Percentiles rank a stretch among this genome's conserved stretches.
Evolutionary conservation across 2,329 filamentous ascomycete genomes (phyloP).

Genomic region (Sphaerostilbella broomeana): DNA sequence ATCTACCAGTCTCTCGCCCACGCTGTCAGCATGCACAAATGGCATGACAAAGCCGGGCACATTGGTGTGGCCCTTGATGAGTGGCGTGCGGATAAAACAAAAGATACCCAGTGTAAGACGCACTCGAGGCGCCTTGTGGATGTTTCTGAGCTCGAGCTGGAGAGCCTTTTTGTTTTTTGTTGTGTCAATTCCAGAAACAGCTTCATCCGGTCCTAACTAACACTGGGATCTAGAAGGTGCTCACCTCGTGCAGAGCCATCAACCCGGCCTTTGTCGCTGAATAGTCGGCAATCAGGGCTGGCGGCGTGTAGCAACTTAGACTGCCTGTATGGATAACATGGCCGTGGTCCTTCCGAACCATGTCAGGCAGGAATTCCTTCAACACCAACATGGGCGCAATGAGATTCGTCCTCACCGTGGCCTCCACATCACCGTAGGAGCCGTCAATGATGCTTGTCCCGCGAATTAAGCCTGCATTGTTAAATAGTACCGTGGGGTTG

Average conservation of each 20-base stretch:
- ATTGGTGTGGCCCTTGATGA: constrained; percentile 21
- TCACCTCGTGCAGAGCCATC: constrained; percentile 23
- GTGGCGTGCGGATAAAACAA: constrained; percentile 27
- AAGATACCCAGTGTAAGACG: constrained; percentile 25
- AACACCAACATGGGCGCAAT: constrained; percentile 52
- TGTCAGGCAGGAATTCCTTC: constrained; percentile 53
- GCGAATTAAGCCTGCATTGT: constrained; percentile 29
- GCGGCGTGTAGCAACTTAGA: constrained; percentile 47
- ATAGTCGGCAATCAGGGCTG: constrained; percentile 54
- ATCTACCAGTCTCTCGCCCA: constrained; percentile 24
- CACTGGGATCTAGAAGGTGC: too few species aligned
- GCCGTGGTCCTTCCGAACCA: constrained; percentile 53
- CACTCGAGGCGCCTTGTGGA: constrained; percentile 24
- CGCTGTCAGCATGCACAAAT: constrained; percentile 27
- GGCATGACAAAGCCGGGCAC: constrained; percentile 25
- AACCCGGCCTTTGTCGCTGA: constrained; percentile 44
- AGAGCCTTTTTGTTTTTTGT: constrained; percentile 23
- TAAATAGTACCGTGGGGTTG: constrained; percentile 31
- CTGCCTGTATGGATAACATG: constrained; percentile 58
- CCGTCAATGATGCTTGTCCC: constrained; percentile 24
- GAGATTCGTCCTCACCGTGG: constrained; percentile 40
- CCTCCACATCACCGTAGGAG: constrained; percentile 23
- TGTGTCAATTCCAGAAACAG: too few species aligned
- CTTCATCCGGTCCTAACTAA: too few species aligned
- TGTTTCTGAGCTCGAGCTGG: constrained; percentile 24